Conservation (phyloP, 2,329 filamentous ascomycete genomes). For the Ilyonectria robusta region DNA sequence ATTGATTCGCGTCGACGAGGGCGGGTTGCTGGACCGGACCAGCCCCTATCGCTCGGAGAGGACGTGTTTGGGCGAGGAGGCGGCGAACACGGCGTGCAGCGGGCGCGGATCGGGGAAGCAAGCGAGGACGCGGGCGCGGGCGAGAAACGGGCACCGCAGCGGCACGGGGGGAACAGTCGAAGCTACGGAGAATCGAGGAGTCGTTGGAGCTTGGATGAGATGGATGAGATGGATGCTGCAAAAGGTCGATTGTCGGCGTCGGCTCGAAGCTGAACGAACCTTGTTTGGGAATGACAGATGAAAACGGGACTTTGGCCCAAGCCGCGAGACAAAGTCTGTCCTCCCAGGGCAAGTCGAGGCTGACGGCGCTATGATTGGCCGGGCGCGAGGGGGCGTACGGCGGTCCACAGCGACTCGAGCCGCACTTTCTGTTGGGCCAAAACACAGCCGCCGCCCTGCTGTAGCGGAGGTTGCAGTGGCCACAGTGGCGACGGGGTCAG, state of each 20-base stretch:
- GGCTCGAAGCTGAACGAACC: conserved; percentile 40
- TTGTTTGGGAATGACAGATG: conserved; percentile 42
- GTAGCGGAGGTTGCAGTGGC: neutral
- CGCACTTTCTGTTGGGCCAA: conserved; percentile 28
- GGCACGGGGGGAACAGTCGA: conserved; percentile 13
- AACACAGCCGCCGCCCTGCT: conserved; percentile 10
- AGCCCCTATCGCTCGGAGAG: conserved; percentile 34
- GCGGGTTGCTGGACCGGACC: conserved; percentile 22
- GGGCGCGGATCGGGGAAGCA: conserved; percentile 28
- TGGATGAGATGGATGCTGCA: conserved; percentile 34
- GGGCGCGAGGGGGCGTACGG: conserved; percentile 34
- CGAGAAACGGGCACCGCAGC: conserved; percentile 14
- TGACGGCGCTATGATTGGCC: conserved; percentile 42
- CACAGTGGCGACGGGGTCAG: neutral
- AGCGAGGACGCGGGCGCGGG: conserved; percentile 33
- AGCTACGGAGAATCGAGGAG: conserved; percentile 26
- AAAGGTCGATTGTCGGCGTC: conserved; percentile 21
- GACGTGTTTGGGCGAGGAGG: conserved; percentile 22
- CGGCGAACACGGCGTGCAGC: conserved; percentile 33
- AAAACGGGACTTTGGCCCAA: conserved; percentile 41
- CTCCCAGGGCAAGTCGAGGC: conserved; percentile 27
- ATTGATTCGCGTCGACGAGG: conserved; percentile 46
- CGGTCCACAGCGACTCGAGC: conserved; percentile 32
- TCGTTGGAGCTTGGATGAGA: conserved; percentile 34
- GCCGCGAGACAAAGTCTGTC: conserved; percentile 42